Percentiles rank a stretch among this genome's conserved stretches.
Evolutionary conservation across 2,329 filamentous ascomycete genomes (phyloP).

Genomic region (Teratosphaeria nubilosa): DNA sequence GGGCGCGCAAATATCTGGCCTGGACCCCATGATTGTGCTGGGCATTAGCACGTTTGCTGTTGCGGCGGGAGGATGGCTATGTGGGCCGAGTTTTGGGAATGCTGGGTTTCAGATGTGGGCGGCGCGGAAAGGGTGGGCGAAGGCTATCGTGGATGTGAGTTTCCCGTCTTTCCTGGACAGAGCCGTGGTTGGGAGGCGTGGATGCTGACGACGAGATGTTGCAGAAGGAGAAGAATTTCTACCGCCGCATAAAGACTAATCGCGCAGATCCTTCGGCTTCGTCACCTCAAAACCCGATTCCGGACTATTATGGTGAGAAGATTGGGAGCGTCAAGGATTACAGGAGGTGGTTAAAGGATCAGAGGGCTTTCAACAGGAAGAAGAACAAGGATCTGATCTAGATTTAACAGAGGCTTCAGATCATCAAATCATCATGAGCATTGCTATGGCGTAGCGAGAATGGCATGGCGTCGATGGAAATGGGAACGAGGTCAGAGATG

Average conservation of each 20-base stretch:
- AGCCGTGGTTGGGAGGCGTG: neutral
- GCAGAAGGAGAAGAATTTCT: conserved; percentile 90
- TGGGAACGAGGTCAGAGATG: neutral
- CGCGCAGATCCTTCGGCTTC: conserved; percentile 84
- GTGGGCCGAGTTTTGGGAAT: conserved; percentile 73
- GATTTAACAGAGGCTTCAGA: conserved; percentile 8
- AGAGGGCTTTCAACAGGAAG: conserved; percentile 83
- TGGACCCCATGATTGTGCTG: conserved; percentile 80
- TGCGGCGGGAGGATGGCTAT: conserved; percentile 75
- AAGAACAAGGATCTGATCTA: conserved; percentile 61
- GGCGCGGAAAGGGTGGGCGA: conserved; percentile 47
- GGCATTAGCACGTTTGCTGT: conserved; percentile 69
- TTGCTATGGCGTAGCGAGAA: conserved; percentile 3
- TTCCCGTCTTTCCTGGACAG: no score
- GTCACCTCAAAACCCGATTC: conserved; percentile 83
- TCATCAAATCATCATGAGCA: neutral
- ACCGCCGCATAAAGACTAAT: conserved; percentile 79
- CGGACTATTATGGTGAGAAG: conserved; percentile 98
- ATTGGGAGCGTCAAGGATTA: conserved; percentile 89
- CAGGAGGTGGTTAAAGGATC: conserved; percentile 92
- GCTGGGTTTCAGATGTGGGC: conserved; percentile 69
- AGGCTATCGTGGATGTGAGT: conserved; percentile 59
- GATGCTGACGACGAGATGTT: neutral
- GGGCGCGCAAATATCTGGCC: conserved; percentile 58
- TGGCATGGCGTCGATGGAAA: neutral